phyloP scores from a whole-genome alignment of 2,329 filamentous ascomycete genomes.

The Basipetospora sp. region DNA sequence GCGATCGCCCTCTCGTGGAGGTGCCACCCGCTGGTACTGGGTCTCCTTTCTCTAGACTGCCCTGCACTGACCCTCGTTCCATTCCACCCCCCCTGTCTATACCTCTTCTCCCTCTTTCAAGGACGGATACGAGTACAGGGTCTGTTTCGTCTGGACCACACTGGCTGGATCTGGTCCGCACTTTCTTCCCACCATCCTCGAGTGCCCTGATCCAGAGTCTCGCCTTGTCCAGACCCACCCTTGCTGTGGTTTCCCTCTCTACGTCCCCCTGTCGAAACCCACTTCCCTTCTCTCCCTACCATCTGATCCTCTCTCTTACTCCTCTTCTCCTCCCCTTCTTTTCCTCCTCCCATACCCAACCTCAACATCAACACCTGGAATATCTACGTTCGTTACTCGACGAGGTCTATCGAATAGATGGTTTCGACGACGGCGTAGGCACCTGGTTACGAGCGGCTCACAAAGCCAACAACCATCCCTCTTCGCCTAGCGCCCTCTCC shows the following conservation, averaged over 20 bases:
- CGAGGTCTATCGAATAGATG: constrained; percentile 25
- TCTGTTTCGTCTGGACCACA: constrained; percentile 31
- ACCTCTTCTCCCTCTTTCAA: neutral
- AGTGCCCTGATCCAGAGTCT: neutral
- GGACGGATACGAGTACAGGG: constrained; percentile 18
- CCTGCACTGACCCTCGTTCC: neutral
- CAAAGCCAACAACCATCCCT: constrained; percentile 1
- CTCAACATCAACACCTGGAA: neutral
- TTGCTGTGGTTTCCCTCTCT: constrained; percentile 7
- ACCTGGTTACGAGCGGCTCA: constrained; percentile 23
- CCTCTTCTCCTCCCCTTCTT: constrained; percentile 1
- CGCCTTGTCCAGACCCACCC: neutral
- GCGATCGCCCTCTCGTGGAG: neutral
- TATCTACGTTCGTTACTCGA: constrained; percentile 3
- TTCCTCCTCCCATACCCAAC: neutral
- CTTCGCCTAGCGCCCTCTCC: too few relatives aligned
- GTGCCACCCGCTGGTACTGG: neutral
- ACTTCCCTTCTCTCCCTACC: constrained; percentile 14
- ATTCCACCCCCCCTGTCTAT: neutral
- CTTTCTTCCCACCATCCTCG: neutral
- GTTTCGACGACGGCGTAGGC: constrained; percentile 10
- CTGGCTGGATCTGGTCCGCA: constrained; percentile 11
- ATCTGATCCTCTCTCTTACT: constrained; percentile 1
- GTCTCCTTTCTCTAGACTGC: neutral
- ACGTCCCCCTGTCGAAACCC: constrained; percentile 10